Conservation (phyloP, 2,329 filamentous ascomycete genomes). For the Colletotrichum incanum region DNA sequence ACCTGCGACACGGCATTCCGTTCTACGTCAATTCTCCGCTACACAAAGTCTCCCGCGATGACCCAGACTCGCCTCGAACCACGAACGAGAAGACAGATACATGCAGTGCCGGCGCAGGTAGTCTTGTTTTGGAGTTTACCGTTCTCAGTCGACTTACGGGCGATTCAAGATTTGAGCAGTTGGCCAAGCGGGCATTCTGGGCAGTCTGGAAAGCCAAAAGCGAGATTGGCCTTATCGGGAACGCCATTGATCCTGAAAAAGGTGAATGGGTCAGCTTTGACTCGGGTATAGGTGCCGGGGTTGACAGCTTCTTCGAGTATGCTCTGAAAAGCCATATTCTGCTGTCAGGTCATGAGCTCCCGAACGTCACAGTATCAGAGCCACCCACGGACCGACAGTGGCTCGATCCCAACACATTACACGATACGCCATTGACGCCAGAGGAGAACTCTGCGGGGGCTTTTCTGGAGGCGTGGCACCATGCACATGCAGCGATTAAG, state of each 20-base stretch:
- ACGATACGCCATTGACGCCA: constrained; percentile 69
- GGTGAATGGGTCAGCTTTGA: constrained; percentile 91
- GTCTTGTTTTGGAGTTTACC: constrained; percentile 92
- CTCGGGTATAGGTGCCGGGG: constrained; percentile 95
- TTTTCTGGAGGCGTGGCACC: constrained; percentile 87
- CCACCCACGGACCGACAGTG: constrained; percentile 53
- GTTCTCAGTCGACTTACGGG: constrained; percentile 90
- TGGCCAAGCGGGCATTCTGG: constrained; percentile 95
- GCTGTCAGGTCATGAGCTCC: constrained; percentile 80
- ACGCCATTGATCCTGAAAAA: constrained; percentile 92
- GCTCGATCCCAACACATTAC: constrained; percentile 77
- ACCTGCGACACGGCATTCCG: constrained; percentile 89
- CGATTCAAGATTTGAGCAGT: constrained; percentile 88
- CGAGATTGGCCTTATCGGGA: constrained; percentile 88
- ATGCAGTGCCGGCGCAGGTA: constrained; percentile 96
- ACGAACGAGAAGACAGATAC: constrained; percentile 85
- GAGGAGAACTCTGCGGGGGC: constrained; percentile 81
- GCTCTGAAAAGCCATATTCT: constrained; percentile 94
- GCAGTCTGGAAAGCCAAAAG: constrained; percentile 94
- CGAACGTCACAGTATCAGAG: constrained; percentile 65
- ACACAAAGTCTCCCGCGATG: constrained; percentile 69
- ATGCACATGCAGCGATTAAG: constrained; percentile 89
- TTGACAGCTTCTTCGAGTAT: constrained; percentile 99
- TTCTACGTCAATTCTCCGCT: constrained; percentile 92
- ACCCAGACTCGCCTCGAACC: constrained; percentile 57